Evolutionary conservation across 768 basidiomycete species (phyloP).

Genomic region (Termitomyces sp.): DNA sequence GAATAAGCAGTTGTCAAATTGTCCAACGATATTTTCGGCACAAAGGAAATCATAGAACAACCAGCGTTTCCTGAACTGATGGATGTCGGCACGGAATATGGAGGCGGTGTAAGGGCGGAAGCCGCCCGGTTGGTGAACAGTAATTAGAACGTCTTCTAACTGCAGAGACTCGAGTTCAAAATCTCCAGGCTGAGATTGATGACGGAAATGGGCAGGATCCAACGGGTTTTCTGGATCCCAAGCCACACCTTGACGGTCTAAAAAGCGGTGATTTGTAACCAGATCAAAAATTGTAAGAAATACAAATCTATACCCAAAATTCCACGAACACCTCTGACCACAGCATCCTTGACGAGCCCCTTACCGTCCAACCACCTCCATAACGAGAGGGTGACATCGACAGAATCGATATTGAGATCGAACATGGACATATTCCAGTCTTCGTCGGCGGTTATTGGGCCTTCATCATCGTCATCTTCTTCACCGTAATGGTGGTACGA

Average conservation of each 20-base stretch:
- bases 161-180: constrained; percentile 89
- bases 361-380: constrained; percentile 94
- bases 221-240: constrained; percentile 83
- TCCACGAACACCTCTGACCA: constrained; percentile 90
- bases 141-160: constrained; percentile 89
- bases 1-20: constrained; percentile 96
- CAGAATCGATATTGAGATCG: constrained; percentile 88
- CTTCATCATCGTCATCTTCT: constrained; percentile 55
- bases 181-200: constrained; percentile 68
- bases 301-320: constrained; percentile 60
- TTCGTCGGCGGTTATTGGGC: constrained; percentile 26
- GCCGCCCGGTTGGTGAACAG: constrained; percentile 87
- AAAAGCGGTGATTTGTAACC: not conserved
- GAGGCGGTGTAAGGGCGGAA: constrained; percentile 91
- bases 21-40: constrained; percentile 96
- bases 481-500: constrained; percentile 51
- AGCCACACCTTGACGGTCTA: constrained; percentile 82
- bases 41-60: constrained; percentile 90
- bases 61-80: constrained; percentile 85
- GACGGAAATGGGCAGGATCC: constrained; percentile 78
- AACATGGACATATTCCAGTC: constrained; percentile 83
- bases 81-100: constrained; percentile 89
- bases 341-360: constrained; percentile 86
- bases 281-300: not conserved
- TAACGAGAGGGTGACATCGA: constrained; percentile 91